Evolutionary conservation across 2,329 filamentous ascomycete species (phyloP), one percentile per base, ranked within the genome.

Genomic region (Stagonosporopsis vannaccii): DNA sequence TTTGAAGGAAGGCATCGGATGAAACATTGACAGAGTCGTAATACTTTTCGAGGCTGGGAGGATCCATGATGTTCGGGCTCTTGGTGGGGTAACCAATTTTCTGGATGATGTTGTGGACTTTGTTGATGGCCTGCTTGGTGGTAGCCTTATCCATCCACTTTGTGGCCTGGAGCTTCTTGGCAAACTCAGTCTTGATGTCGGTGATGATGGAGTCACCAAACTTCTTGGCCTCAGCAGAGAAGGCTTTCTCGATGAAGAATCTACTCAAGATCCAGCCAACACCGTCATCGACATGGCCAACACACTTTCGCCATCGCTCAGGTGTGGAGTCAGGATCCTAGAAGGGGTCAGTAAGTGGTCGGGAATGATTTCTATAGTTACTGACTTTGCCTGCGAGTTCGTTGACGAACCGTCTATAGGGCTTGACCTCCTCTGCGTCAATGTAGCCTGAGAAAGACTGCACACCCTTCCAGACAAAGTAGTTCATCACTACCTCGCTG

Each of bases 131-230:
- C 6, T 85, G 77, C 49, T 83, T 78, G 40, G 83, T 82, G 19
- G 87, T 85, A 40, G 84, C 79, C 2, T 84, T 76, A 39, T 86
- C 85, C 83, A 90, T 89, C 88, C 88, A 91, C 15, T 80, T 75
- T 0, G 85, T 84, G 2, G 77, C 74, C 32, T 83, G 79, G 41
- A 90, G 76, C 56, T 84, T 88, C 53, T 84, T 81, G 3, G 84
- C 82, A 64, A 91, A 91, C 19, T 85, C 82, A 15, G 83, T 79
- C 72, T 89, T 90, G 69, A 92, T 88, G 61, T 90, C 86, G 9
- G 83, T 83, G n/a, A 91, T 84, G 62, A 92, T 87, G 50, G 86
- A 82, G 55, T 90, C 86, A 15, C 87, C 87, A 41, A 90, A 84
- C 4, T 84, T 76, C 69, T 90, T 89, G 0, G 87, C 87, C 19